Evolutionary conservation across 164 flowering plant genomes (phyloP), one percentile per base, ranked within the genome.

Genomic region (Stephania cephalantha): DNA sequence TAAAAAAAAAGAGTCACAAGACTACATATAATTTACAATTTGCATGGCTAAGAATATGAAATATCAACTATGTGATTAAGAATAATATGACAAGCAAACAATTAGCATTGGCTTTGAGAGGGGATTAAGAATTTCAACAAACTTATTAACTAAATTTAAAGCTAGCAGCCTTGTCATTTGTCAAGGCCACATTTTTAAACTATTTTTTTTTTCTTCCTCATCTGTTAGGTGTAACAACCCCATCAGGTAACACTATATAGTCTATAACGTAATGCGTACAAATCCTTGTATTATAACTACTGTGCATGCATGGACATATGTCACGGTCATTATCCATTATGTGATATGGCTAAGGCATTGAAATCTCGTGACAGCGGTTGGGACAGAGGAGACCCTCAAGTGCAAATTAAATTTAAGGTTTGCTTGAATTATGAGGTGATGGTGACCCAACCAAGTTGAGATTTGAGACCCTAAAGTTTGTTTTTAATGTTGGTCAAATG

Each of bases 171-270:
- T n/a, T 58, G n/a, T n/a, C 20, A 58, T 5, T n/a, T 58, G n/a
- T n/a, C 20, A 58, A 58, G 65, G 22, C 65, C 65, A 58, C 65
- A 58, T 58, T 7, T 58, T 58, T 58, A 58, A 48, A 58, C 65
- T 58, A 58, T 20, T 58, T 58, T 58, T 7, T 58, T 6, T 18
- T 58, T 18, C 53, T 20, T 58, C 65, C 20, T 58, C 18, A 58
- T 18, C 65, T 58, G 65, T 58, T 58, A 58, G 65, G 65, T 58
- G 25, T 58, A 58, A 58, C 65, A 58, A 58, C 65, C 65, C 65
- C 6, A 58, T 58, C 65, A 18, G 53, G 13, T 8, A 48, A 48
- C 53, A 48, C 42, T 48, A 48, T 48, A 48, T 35, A 35, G 42
- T 35, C 42, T 1, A 48, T 48, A 48, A 12, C 53, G 53, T 48